phyloP scores from a whole-genome alignment of 176 grass and related monocot genomes.

The Musa acuminata region DNA sequence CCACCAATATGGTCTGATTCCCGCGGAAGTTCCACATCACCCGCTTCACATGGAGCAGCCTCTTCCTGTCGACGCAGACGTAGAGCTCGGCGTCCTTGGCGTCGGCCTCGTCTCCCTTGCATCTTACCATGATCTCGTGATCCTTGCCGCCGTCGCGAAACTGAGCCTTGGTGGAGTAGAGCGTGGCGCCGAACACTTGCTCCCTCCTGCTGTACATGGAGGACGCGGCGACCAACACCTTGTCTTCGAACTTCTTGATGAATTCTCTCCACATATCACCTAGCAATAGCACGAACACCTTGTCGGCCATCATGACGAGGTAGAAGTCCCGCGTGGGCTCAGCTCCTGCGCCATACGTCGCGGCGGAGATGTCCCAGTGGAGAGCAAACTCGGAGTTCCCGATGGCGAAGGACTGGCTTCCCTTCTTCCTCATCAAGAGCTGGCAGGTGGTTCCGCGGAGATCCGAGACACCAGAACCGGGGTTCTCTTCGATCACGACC shows the following conservation, averaged over 20 bases:
- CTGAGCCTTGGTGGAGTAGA: not conserved
- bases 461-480: not conserved
- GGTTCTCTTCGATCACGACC: not conserved
- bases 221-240: not conserved
- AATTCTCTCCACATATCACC: not conserved
- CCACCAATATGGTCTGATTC: not conserved
- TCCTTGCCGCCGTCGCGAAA: not conserved
- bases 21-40: not conserved
- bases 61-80: conserved; percentile 9
- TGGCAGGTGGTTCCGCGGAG: not conserved
- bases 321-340: conserved; percentile 1
- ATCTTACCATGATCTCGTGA: conserved; percentile 4
- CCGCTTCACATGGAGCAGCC: not conserved
- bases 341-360: not conserved
- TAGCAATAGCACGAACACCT: not conserved
- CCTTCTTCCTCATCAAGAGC: not conserved
- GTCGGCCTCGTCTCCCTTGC: not conserved
- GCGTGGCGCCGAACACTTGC: conserved; percentile 1
- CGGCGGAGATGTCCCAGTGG: conserved; percentile 2
- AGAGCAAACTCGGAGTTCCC: not conserved
- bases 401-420: not conserved
- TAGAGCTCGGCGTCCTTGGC: not conserved
- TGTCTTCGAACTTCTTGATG: not conserved
- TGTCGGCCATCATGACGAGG: not conserved
- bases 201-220: not conserved